Evolutionary conservation across 1,139 yeast genomes (phyloP).

Genomic region (Citeromyces hawaiiensis): DNA sequence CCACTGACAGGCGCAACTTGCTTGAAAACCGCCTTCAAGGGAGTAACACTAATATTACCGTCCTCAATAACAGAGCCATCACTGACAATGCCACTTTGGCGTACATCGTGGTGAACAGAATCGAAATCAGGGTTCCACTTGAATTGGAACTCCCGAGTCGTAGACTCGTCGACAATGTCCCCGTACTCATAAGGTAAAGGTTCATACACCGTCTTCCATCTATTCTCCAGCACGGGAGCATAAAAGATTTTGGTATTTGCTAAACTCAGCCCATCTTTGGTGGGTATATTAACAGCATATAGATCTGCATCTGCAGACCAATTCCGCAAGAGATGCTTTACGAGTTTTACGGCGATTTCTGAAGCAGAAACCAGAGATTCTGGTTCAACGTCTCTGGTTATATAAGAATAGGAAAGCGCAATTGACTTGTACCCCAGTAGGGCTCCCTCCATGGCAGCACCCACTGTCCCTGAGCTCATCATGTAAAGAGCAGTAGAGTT

Average conservation of each 20-base stretch:
- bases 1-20: slow-evolving; percentile 41
- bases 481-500: slow-evolving; percentile 86
- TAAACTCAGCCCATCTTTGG: slow-evolving; percentile 25
- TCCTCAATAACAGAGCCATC: slow-evolving; percentile 43
- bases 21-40: slow-evolving; percentile 63
- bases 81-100: slow-evolving; percentile 30
- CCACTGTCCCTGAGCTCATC: slow-evolving; percentile 91
- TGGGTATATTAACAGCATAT: slow-evolving; percentile 77
- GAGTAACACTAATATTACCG: slow-evolving; percentile 57
- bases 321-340: slow-evolving; percentile 39
- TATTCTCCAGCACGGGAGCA: slow-evolving; percentile 68
- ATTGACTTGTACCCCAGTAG: slow-evolving; percentile 64
- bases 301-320: slow-evolving; percentile 54
- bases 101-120: slow-evolving; percentile 48
- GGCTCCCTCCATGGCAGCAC: slow-evolving; percentile 93
- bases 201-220: slow-evolving; percentile 57
- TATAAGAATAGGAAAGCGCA: slow-evolving; percentile 77
- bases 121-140: slow-evolving; percentile 80
- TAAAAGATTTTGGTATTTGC: slow-evolving; percentile 45
- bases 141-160: slow-evolving; percentile 28
- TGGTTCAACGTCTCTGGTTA: slow-evolving; percentile 37
- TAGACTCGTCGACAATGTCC: slow-evolving; percentile 31
- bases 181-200: slow-evolving; percentile 9
- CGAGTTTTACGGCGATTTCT: slow-evolving; percentile 45
- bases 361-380: slow-evolving; percentile 54